phyloP scores from a whole-genome alignment of 2,329 filamentous ascomycete genomes.

The Hypoxylon sp. region DNA sequence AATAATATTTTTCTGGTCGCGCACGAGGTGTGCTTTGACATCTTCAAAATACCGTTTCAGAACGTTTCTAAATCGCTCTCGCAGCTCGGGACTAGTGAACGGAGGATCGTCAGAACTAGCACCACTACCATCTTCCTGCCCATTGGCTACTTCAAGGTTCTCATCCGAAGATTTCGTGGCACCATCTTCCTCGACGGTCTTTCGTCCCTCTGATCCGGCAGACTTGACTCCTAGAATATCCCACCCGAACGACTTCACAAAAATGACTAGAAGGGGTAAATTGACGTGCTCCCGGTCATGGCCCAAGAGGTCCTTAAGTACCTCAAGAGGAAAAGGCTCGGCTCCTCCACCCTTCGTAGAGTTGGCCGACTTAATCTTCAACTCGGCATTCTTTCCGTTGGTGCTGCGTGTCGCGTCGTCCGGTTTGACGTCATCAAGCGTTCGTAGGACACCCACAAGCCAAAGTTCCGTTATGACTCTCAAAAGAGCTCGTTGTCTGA shows the following conservation, averaged over 20 bases:
- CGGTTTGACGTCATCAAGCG: conserved; percentile 77
- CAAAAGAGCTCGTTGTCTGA: conserved; percentile 86
- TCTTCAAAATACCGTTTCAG: conserved; percentile 92
- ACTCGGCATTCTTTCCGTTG: conserved; percentile 73
- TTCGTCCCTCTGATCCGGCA: conserved; percentile 81
- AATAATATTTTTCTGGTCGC: conserved; percentile 91
- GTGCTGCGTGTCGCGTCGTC: conserved; percentile 75
- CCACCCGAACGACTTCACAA: conserved; percentile 97
- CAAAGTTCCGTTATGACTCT: conserved; percentile 95
- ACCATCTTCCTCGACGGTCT: conserved; percentile 86
- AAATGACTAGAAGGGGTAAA: conserved; percentile 90
- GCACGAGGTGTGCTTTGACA: conserved; percentile 87
- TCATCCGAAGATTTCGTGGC: conserved; percentile 68
- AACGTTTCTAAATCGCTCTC: conserved; percentile 88
- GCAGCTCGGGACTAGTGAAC: conserved; percentile 81
- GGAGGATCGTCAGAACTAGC: conserved; percentile 74
- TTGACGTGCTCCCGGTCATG: conserved; percentile 95
- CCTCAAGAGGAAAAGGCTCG: conserved; percentile 95
- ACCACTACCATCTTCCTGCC: conserved; percentile 62
- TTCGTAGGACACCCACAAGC: conserved; percentile 90
- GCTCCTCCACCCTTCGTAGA: conserved; percentile 76
- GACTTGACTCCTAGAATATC: conserved; percentile 88
- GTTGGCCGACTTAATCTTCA: conserved; percentile 68
- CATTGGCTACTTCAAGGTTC: conserved; percentile 65
- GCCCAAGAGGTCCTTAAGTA: conserved; percentile 95